Evolutionary conservation across 2,329 filamentous ascomycete species (phyloP).

Genomic region (Oidium heveae): DNA sequence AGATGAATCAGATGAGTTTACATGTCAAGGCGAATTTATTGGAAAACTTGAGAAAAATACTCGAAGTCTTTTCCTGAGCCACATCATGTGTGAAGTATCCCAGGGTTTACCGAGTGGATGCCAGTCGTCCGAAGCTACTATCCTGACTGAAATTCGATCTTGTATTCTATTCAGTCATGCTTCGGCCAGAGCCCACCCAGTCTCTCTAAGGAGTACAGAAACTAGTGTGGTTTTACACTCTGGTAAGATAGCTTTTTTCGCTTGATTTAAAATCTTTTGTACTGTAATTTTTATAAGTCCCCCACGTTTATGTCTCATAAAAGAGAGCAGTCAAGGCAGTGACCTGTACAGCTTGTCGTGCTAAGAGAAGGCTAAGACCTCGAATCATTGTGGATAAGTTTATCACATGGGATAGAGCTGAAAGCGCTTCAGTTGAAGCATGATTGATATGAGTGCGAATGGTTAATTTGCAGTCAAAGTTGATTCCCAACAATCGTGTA

Average conservation of each 20-base stretch:
- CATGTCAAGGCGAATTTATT: background rate
- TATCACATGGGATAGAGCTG: too few relatives aligned
- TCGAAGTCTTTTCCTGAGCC: background rate
- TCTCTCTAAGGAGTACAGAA: background rate
- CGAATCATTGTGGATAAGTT: too few relatives aligned
- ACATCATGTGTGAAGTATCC: background rate
- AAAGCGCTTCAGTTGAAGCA: too few relatives aligned
- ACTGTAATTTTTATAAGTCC: background rate
- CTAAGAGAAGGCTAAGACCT: too few relatives aligned
- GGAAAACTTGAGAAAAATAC: background rate
- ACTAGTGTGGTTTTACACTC: background rate
- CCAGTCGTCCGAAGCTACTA: background rate
- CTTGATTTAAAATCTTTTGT: too few relatives aligned
- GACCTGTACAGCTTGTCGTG: too few relatives aligned
- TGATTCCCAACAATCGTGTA: too few relatives aligned
- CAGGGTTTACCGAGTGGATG: background rate
- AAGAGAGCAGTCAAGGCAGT: too few relatives aligned
- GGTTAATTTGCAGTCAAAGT: too few relatives aligned
- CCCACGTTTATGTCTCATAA: too few relatives aligned
- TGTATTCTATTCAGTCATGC: background rate
- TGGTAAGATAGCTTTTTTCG: background rate
- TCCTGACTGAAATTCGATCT: background rate
- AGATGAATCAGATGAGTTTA: background rate
- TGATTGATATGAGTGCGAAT: too few relatives aligned
- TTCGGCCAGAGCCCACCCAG: too few relatives aligned